Base-by-base conservation (phyloP, 345 rosid species). In the Salix exigua region DNA sequence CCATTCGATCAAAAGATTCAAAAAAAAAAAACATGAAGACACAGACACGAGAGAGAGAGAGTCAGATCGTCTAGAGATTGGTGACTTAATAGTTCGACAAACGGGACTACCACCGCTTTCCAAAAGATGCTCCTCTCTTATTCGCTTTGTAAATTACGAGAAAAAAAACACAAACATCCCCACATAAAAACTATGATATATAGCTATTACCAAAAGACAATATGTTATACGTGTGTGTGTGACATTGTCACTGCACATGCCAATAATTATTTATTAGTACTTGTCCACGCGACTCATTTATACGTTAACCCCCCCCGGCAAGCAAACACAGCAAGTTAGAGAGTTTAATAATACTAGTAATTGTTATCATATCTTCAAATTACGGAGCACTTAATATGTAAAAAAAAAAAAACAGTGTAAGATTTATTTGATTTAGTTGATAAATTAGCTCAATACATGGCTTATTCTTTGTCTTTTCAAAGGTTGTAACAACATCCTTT, bases 61-160 rank as follows among this genome's bases (percentile, higher is more conserved):
- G 88, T 90, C 89, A 70, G 91, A 90, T 91, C 89, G 87, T 88
- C 88, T 91, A 63, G 92, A 90, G 92, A 90, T 91, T 88, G 92
- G 79, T 78, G 88, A 73, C 75, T 31, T n/a, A 26, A 70, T 72
- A 69, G 89, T 83, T 89, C 78, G 88, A 88, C 85, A 87, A 86
- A 83, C 82, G 84, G 88, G 89, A 90, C 90, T 88, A 87, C 93
- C 92, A 89, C 89, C 94, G 87, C 96, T 91, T 94, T 90, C 83
- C 93, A 85, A 92, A 89, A 89, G 87, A 89, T 88, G 93, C 95
- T 81, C 88, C 76, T 70, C 75, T 68, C 75, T 68, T 77, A 53
- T 75, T 77, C 79, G 75, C 88, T 86, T 86, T 85, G 88, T 80
- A 79, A 78, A 77, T 80, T 85, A 79, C 83, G 68, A 83, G 8